Evolutionary conservation across 495 filamentous ascomycete species (phyloP), one percentile per base, ranked within the genome.

Genomic region (Podospora pseudoanserina): DNA sequence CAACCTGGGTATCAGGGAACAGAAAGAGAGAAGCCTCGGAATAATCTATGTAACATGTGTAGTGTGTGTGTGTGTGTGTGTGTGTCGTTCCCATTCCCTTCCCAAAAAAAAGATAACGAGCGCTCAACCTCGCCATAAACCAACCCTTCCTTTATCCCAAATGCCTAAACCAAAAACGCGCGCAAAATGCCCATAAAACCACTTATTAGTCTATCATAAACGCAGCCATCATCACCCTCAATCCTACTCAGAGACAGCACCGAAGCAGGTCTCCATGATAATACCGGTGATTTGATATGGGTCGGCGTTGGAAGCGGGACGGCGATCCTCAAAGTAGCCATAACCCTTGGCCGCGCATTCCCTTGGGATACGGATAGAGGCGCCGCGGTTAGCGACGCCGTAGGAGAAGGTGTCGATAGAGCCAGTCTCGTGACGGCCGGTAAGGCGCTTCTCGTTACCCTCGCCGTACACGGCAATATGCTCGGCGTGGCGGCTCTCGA

Each of bases 381-480:
- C 91, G 79, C 95, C 94, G 84, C 95, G 92, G 88, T 99, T 92
- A 75, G 95, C 95, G 73, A 99, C 89, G 82, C 94, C 95, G 80
- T 90, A 98, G 76, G 87, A 90, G 87, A 99, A 99, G 78, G 90
- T 87, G 79, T 99, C 95, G 78, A 97, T 97, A 78, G 82, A 86
- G 49, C 77, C 93, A 44, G 95, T 99, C 90, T 99, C 96, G 84
- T 98, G 95, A 74, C 87, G 86, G 74, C 95, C 95, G 67, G 96
- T 99, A 74, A 99, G 90, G 81, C 95, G 95, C 72, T 84, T 74
- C 67, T 83, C 91, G 83, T 99, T 98, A 79, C 92, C 94, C 83
- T 95, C 91, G 76, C 95, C 95, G 81, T 99, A 99, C 72, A 98
- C 95, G 73, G 90, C 88, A 80, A 98, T 98, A 85, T 98, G 96